These are phyloP conservation scores for Sordariomycetes sp. DNA, from an alignment of 2,329 filamentous ascomycete species.

Conservation along the genomic window DNA sequence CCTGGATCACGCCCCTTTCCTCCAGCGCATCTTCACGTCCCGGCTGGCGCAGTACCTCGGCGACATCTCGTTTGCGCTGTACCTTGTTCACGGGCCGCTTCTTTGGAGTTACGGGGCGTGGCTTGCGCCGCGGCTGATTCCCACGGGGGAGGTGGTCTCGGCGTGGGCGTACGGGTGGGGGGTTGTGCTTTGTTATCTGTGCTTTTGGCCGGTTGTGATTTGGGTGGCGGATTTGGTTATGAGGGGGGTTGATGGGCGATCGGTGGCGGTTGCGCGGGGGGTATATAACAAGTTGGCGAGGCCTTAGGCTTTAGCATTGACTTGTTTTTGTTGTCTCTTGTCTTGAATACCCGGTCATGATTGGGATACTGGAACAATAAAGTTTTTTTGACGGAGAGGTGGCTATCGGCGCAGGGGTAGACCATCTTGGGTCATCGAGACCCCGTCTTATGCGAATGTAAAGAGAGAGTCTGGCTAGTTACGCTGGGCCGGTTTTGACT, in stretches of 20 bases:
- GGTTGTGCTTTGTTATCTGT: slow-evolving; percentile 43
- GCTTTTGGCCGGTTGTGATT: slow-evolving; percentile 45
- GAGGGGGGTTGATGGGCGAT: slow-evolving; percentile 42
- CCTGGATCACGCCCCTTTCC: slow-evolving; percentile 41
- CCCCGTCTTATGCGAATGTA: no score
- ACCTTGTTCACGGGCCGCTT: slow-evolving; percentile 51
- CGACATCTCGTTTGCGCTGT: slow-evolving; percentile 47
- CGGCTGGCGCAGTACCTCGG: slow-evolving; percentile 48
- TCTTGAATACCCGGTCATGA: neutral
- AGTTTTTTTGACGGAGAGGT: no score
- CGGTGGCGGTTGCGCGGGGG: slow-evolving; percentile 42
- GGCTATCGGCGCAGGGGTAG: no score
- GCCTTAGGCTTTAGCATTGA: neutral
- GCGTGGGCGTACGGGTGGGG: slow-evolving; percentile 47
- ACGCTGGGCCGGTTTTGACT: no score
- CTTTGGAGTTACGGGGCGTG: slow-evolving; percentile 47
- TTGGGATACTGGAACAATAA: no score
- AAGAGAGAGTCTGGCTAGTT: no score
- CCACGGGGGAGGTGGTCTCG: slow-evolving; percentile 27
- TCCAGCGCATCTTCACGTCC: slow-evolving; percentile 45
- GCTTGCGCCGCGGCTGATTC: slow-evolving; percentile 45
- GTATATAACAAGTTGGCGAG: slow-evolving; percentile 26
- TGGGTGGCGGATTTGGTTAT: slow-evolving; percentile 45
- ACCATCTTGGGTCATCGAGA: no score
- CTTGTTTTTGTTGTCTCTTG: neutral